Base-by-base conservation (phyloP, 2,329 filamentous ascomycete genomes). In the Acephala macrosclerotiorum region DNA sequence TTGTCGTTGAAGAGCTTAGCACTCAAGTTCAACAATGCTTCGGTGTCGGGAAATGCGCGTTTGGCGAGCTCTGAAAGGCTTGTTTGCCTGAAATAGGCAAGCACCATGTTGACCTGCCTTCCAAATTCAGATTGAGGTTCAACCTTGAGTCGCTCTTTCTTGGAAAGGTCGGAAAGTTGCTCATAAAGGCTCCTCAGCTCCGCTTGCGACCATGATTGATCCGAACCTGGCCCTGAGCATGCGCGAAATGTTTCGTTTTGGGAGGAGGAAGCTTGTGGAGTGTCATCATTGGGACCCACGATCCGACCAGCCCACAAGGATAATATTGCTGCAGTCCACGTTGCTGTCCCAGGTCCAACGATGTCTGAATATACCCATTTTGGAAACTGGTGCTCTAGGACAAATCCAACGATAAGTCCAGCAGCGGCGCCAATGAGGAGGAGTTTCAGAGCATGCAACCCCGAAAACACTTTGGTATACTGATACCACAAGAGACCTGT, bases 311-410 rank as follows among this genome's bases (percentile, higher is more conserved):
- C 81, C 63, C 77, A 75, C 35, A 85, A 75, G 3, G 82, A 82
- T 3, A 85, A 75, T 20, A 86, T 72, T 12, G 83, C 84, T 26
- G 82, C 80, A n/a, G 79, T 83, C 84, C 84, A 86, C 16, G 83
- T 85, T 7, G 80, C 77, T 3, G 77, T 72, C 7, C 77, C 83
- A 4, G 86, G 77, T 1, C 81, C 80, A 66, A 85, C 80, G 11
- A 85, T 80, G 55, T 80, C 78, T 20, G 78, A 77, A 69, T 82
- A 86, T 3, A 73, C 56, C 66, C 81, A 85, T 0, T 75, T 26
- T 1, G 79, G 78, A 9, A 76, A 62, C 14, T 77, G 66, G 45
- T 76, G 65, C 26, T 78, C 80, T 9, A 86, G 74, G 3, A 81
- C 75, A 42, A 82, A 79, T 12, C 84, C 84, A 3, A 83, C 61